These are phyloP conservation scores for Lumnitzera littorea DNA, from an alignment of 345 rosid genomes.

Conservation along the genomic window DNA sequence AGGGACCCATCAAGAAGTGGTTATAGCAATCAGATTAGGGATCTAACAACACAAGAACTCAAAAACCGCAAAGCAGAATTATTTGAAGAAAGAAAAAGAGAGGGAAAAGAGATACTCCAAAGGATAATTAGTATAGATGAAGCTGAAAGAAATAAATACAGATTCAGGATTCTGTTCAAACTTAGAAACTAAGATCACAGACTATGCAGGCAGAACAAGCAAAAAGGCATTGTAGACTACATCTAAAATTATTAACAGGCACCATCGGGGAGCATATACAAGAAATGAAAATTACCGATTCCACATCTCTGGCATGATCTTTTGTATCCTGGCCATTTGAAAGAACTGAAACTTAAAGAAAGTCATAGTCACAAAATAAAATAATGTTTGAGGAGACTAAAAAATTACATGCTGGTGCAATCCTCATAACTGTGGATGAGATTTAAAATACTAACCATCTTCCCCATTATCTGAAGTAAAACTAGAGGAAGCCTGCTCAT, in stretches of 20 bases:
- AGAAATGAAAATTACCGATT: slow-evolving; percentile 32
- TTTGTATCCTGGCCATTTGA: slow-evolving; percentile 18
- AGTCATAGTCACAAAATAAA: slow-evolving; percentile 18
- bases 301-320: slow-evolving; percentile 20
- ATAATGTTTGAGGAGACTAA: slow-evolving; percentile 7
- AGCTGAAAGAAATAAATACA: no score
- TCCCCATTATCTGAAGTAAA: slow-evolving; percentile 41
- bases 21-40: no score
- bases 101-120: no score
- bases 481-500: slow-evolving; percentile 42
- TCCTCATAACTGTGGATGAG: slow-evolving; percentile 1
- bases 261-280: neutral
- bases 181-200: no score
- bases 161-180: no score
- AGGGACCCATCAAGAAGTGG: no score
- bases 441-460: slow-evolving; percentile 30
- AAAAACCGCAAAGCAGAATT: no score
- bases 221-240: neutral
- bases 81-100: no score
- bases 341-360: slow-evolving; percentile 33
- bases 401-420: slow-evolving; percentile 1
- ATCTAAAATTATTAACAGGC: neutral
- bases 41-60: no score
- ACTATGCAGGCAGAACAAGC: neutral
- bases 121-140: no score